Conservation (phyloP, 495 filamentous ascomycete species). For the Cetradonia linearis region DNA sequence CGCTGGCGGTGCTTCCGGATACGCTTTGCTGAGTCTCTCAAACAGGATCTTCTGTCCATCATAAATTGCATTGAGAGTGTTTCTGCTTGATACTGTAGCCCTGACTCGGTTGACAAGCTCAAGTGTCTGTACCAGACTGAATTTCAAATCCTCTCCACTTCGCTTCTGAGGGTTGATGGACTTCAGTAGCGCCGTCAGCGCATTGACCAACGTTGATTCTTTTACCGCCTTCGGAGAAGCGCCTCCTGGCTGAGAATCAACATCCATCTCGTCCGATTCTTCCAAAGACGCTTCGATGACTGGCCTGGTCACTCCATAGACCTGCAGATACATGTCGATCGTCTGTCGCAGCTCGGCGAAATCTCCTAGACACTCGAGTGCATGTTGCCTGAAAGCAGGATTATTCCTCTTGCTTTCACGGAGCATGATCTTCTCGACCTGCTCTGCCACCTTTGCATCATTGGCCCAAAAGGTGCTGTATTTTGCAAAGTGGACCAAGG, state of each 20-base stretch:
- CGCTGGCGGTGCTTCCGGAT: neutral
- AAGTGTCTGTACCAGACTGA: constrained; percentile 15
- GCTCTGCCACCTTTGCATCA: constrained; percentile 36
- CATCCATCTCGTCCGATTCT: constrained; percentile 59
- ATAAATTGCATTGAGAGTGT: constrained; percentile 37
- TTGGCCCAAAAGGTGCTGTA: constrained; percentile 47
- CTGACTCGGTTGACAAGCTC: constrained; percentile 15
- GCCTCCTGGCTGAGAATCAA: constrained; percentile 36
- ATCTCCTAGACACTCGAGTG: constrained; percentile 60
- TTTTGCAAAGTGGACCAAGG: constrained; percentile 68
- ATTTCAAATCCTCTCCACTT: constrained; percentile 3
- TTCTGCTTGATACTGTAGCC: constrained; percentile 32
- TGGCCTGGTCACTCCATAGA: constrained; percentile 49
- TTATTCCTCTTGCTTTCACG: constrained; percentile 91
- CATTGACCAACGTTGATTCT: constrained; percentile 39
- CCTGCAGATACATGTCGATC: constrained; percentile 57
- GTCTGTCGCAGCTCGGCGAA: constrained; percentile 54
- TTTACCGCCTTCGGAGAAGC: constrained; percentile 31
- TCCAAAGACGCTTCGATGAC: constrained; percentile 47
- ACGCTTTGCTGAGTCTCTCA: constrained; percentile 26
- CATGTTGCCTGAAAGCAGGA: constrained; percentile 63
- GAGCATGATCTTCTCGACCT: constrained; percentile 52
- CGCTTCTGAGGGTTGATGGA: constrained; percentile 32
- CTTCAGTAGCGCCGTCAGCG: constrained; percentile 38
- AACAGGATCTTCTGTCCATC: constrained; percentile 36